A percentile compares a stretch with the other conserved stretches of the same genome.
phyloP scores from a whole-genome alignment of 805 yeast genomes.

The Alloascoidea africana region DNA sequence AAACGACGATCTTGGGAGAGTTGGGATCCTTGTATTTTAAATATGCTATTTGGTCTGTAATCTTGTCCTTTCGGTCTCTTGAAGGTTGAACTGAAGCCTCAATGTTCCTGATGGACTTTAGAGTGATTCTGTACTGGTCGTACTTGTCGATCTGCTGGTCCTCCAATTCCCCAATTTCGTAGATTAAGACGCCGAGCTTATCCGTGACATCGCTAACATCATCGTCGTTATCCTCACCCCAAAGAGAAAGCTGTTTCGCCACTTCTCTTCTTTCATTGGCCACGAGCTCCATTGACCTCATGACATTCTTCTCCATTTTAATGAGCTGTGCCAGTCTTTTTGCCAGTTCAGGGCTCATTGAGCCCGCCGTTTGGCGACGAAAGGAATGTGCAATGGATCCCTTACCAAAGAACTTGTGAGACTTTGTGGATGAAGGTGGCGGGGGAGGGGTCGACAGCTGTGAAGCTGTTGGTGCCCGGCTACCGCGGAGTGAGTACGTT shows the following conservation, averaged over 20 bases:
- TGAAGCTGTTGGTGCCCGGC: constrained; percentile 95
- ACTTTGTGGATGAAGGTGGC: constrained; percentile 81
- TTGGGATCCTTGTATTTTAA: constrained; percentile 77
- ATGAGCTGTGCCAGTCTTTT: constrained; percentile 60
- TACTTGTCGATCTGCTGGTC: constrained; percentile 77
- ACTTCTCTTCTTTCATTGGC: constrained; percentile 70
- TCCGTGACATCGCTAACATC: constrained; percentile 79
- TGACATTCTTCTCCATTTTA: constrained; percentile 70
- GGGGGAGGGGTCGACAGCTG: constrained; percentile 92
- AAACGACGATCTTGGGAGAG: constrained; percentile 58
- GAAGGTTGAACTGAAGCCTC: constrained; percentile 83
- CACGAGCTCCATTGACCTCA: constrained; percentile 64
- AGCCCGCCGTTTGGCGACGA: constrained; percentile 63
- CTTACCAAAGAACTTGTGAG: constrained; percentile 77
- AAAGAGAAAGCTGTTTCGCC: constrained; percentile 65
- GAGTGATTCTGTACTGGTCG: constrained; percentile 73
- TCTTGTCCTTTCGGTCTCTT: constrained; percentile 73
- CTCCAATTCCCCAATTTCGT: constrained; percentile 76
- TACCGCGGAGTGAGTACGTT: constrained; percentile 91
- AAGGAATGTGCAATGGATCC: constrained; percentile 32
- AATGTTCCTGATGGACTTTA: constrained; percentile 70
- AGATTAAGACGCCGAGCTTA: constrained; percentile 69
- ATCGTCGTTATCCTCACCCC: constrained; percentile 85
- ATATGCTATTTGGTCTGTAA: constrained; percentile 74
- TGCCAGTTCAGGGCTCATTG: constrained; percentile 68